Conservation (phyloP, 495 filamentous ascomycete species). For the Aspergillus kassunensis region DNA sequence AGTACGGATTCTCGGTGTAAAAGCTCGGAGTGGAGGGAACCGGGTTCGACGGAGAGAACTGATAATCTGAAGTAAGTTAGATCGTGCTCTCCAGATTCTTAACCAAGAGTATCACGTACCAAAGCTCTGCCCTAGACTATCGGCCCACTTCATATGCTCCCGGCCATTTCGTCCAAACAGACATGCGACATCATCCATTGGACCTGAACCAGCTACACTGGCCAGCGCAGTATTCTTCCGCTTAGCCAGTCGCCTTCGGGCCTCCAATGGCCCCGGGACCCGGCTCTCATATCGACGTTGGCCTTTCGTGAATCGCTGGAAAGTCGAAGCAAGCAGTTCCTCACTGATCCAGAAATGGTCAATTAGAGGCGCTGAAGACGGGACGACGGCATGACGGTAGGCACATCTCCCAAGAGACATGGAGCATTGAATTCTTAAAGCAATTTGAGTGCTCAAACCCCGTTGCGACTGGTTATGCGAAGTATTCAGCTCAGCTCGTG, state of each 20-base stretch:
- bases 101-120: constrained; percentile 16
- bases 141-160: constrained; percentile 43
- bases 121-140: constrained; percentile 27
- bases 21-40: constrained; percentile 16
- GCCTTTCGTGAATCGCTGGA: constrained; percentile 44
- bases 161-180: constrained; percentile 45
- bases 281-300: constrained; percentile 49
- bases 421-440: constrained; percentile 15
- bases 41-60: constrained; percentile 1
- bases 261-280: constrained; percentile 57
- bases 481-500: too few species aligned
- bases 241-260: constrained; percentile 49
- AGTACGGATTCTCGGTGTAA: constrained; percentile 22
- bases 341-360: constrained; percentile 55
- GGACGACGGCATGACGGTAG: constrained; percentile 37
- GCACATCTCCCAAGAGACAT: constrained; percentile 47
- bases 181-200: constrained; percentile 35
- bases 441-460: constrained; percentile 28
- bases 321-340: constrained; percentile 46
- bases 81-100: background rate
- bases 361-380: constrained; percentile 21
- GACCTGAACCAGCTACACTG: constrained; percentile 23
- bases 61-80: constrained; percentile 12
- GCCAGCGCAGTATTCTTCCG: constrained; percentile 48
- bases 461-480: too few species aligned